Evolutionary conservation across 441 rosid species (phyloP).

Genomic region (Euphorbia schlechtendalii): DNA sequence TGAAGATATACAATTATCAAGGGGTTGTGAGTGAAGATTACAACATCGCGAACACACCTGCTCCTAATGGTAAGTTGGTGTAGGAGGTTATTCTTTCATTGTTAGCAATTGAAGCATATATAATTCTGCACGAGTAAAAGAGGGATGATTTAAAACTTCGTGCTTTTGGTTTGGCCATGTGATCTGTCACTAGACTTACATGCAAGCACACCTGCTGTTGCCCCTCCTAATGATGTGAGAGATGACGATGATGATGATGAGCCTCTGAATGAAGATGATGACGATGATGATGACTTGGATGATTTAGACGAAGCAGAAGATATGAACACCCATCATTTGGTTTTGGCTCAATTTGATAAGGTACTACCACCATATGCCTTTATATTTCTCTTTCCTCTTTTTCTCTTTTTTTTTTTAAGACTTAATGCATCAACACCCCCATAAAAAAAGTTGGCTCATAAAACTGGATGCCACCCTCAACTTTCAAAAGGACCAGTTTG

Average conservation of each 20-base stretch:
- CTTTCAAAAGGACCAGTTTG: too few species aligned
- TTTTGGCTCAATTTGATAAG: slow-evolving; percentile 98
- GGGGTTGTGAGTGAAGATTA: slow-evolving; percentile 81
- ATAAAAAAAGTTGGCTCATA: too few species aligned
- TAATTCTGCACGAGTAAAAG: neutral
- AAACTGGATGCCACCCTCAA: too few species aligned
- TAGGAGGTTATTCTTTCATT: neutral
- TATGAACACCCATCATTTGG: slow-evolving; percentile 83
- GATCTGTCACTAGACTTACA: slow-evolving; percentile 51
- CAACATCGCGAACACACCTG: slow-evolving; percentile 85
- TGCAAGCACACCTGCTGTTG: slow-evolving; percentile 68
- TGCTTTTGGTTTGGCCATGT: slow-evolving; percentile 15
- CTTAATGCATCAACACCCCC: too few species aligned
- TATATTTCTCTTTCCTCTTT: neutral
- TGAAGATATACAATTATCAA: slow-evolving; percentile 90
- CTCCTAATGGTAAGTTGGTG: slow-evolving; percentile 58
- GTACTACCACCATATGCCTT: slow-evolving; percentile 33
- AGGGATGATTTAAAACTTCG: neutral
- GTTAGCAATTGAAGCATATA: neutral
- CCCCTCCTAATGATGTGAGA: slow-evolving; percentile 37
- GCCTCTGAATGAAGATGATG: slow-evolving; percentile 87
- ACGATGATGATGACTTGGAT: slow-evolving; percentile 71
- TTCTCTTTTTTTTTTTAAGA: too few species aligned
- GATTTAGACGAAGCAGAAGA: slow-evolving; percentile 86
- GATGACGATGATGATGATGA: slow-evolving; percentile 86